Base-by-base conservation (phyloP, 1,284 basidiomycete genomes). In the Cryptococcus sp. region DNA sequence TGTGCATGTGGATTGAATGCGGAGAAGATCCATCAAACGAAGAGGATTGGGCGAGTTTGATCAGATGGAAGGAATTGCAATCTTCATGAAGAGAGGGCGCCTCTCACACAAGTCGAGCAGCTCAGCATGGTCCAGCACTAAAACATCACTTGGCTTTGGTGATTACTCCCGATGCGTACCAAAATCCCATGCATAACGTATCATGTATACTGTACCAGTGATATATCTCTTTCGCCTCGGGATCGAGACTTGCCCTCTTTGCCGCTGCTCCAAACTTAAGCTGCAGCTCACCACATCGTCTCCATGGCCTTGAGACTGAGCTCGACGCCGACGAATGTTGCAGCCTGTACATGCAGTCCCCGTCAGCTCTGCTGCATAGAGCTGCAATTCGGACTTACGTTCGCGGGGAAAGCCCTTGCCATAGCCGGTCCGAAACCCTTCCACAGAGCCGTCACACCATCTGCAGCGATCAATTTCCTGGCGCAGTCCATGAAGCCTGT, bases 371-470 rank as follows among this genome's bases (percentile, higher is more conserved):
- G 22, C 19, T 38, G 25, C 39, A 17, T 46, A 6, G 20, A 31
- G 31, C 27, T 15, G 41, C 17, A 10, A 16, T 35, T 23, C 23
- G 1, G 3, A 73, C 74, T 73, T 66, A 76, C 82, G 88, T 84
- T 84, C 50, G 83, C 83, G 39, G 83, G 81, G 72, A 82, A 80
- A 23, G 81, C 92, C 73, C 93, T 82, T 52, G 87, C 88, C 93
- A 98, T 98, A 19, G 95, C 95, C 23, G 96, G 96, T 53, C 91
- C 94, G 74, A 98, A 92, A 25, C 95, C 96, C 80, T 90, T 97
- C 90, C 94, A 99, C 35, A 99, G 82, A 6, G 95, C 94, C 42
- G 81, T 82, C 23, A 90, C 82, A 50, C 96, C 96, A 78, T 98
- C 94, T 59, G 84, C 84, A n/a, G 91, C 90, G 65, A 99, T 89